Conservation (phyloP, 2,329 filamentous ascomycete genomes). For the Fusarium torreyae region DNA sequence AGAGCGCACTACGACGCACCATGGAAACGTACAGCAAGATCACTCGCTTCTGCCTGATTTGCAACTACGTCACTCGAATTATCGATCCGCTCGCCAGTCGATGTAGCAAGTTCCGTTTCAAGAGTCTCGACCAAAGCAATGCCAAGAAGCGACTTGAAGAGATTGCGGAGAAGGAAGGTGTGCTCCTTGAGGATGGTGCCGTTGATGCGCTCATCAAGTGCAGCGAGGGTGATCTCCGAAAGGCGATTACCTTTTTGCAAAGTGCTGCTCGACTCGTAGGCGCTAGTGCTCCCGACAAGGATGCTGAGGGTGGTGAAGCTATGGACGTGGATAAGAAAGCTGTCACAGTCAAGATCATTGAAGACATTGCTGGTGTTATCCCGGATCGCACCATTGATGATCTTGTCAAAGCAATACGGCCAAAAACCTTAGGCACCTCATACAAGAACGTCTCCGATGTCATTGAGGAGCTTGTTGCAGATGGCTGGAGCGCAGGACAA, state of each 20-base stretch:
- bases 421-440: conserved; percentile 72
- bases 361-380: conserved; percentile 97
- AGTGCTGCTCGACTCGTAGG: conserved; percentile 92
- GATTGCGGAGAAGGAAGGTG: conserved; percentile 85
- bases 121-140: conserved; percentile 90
- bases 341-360: conserved; percentile 84
- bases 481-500: conserved; percentile 96
- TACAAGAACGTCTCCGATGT: conserved; percentile 84
- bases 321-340: conserved; percentile 73
- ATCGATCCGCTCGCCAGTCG: conserved; percentile 95
- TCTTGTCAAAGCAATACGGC: conserved; percentile 83
- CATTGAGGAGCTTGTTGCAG: conserved; percentile 92
- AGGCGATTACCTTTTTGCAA: conserved; percentile 96
- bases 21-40: conserved; percentile 99
- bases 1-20: conserved; percentile 90
- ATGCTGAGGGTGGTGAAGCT: conserved; percentile 69
- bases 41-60: conserved; percentile 96
- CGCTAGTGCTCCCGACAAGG: conserved; percentile 67
- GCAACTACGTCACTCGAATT: conserved; percentile 98
- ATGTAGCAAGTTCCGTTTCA: conserved; percentile 98
- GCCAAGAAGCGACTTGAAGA: conserved; percentile 83
- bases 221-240: conserved; percentile 93
- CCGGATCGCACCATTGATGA: conserved; percentile 79
- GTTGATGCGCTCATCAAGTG: conserved; percentile 87
- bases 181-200: conserved; percentile 83